phyloP scores from a whole-genome alignment of 2,329 filamentous ascomycete species.

The Colletotrichum zoysiae region DNA sequence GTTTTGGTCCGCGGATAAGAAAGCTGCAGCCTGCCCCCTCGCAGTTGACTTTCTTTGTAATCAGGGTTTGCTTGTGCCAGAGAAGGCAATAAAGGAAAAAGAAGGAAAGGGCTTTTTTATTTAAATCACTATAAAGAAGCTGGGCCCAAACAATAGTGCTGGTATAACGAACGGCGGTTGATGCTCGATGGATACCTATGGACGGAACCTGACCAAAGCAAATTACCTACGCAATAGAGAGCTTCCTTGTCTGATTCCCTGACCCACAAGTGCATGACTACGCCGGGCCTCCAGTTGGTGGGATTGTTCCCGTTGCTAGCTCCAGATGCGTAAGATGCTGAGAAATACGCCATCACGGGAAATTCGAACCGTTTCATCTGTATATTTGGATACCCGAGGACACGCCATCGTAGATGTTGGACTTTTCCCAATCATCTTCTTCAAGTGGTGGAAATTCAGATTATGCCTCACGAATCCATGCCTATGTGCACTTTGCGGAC shows the following conservation, averaged over 20 bases:
- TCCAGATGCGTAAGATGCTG: background rate
- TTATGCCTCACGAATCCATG: background rate
- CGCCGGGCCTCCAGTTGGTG: background rate
- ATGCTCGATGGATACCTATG: too few species aligned
- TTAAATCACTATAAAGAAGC: slow-evolving; percentile 8
- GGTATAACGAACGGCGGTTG: background rate
- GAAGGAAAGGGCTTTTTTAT: too few species aligned
- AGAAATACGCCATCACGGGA: slow-evolving; percentile 19
- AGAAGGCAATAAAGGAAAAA: background rate
- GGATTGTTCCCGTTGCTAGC: background rate
- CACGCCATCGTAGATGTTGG: background rate
- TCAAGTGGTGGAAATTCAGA: slow-evolving; percentile 32
- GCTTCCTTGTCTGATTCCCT: slow-evolving; percentile 7
- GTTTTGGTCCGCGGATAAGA: slow-evolving; percentile 11
- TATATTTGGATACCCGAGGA: background rate
- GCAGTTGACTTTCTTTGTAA: slow-evolving; percentile 10
- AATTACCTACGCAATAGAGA: background rate
- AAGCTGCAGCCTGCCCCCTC: slow-evolving; percentile 5
- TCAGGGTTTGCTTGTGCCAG: background rate
- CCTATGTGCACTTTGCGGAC: slow-evolving; percentile 15
- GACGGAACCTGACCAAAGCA: slow-evolving; percentile 32
- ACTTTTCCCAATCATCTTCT: background rate
- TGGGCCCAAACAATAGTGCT: slow-evolving; percentile 27
- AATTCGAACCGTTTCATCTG: slow-evolving; percentile 36
- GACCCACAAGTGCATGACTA: background rate